phyloP scores from a whole-genome alignment of 1,284 basidiomycete genomes.

The Pseudozyma sp. region DNA sequence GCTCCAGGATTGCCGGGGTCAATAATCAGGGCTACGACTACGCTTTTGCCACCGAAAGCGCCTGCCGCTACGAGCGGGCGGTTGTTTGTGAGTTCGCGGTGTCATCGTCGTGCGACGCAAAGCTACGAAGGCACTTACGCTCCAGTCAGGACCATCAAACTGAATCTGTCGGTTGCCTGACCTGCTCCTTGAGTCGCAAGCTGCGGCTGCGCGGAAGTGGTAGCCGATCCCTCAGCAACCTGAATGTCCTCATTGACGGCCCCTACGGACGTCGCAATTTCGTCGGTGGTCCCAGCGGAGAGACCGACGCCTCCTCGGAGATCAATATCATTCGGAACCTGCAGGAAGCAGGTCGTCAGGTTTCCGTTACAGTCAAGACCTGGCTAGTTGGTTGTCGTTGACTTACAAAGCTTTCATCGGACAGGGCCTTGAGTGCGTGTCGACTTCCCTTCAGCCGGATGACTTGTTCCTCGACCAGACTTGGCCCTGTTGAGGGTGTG shows the following conservation, averaged over 20 bases:
- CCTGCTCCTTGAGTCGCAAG: neutral
- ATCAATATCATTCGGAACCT: constrained; percentile 51
- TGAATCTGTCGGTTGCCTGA: constrained; percentile 4
- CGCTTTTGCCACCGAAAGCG: no score
- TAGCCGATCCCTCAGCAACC: no score
- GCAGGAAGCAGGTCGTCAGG: neutral
- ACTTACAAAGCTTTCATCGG: constrained; percentile 46
- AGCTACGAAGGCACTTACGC: constrained; percentile 27
- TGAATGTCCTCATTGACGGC: no score
- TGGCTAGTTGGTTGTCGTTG: neutral
- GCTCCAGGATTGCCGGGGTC: no score
- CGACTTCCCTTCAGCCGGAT: constrained; percentile 34
- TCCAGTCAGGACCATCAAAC: constrained; percentile 48
- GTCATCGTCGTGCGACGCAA: neutral
- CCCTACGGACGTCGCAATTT: neutral
- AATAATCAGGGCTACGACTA: no score
- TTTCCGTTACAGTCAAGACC: no score
- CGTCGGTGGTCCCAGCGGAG: neutral
- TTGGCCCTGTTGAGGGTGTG: constrained; percentile 15
- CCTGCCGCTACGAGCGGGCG: no score
- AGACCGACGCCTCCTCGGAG: constrained; percentile 32
- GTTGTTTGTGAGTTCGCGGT: neutral
- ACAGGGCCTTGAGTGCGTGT: constrained; percentile 43
- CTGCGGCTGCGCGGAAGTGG: neutral
- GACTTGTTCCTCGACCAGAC: constrained; percentile 28